Percentiles rank a stretch among this genome's conserved stretches.
These are phyloP conservation scores for Citrus sinensis DNA, from an alignment of 345 rosid genomes.

Conservation along the genomic window DVS_A1.0 CM039167.1:13143001-13143500, in stretches of 20 bases:
- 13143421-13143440: slow-evolving; percentile 41
- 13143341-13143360: too few relatives aligned
- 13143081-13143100: not conserved
- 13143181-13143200: not conserved
- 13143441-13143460: slow-evolving; percentile 36
- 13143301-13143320: too few relatives aligned
- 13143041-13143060: not conserved
- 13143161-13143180: not conserved
- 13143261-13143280: too few relatives aligned
- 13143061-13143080: not conserved
- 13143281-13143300: too few relatives aligned
- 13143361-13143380: too few relatives aligned
- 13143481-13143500: slow-evolving; percentile 24
- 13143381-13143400: too few relatives aligned
- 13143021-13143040: not conserved
- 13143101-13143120: not conserved
- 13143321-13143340: too few relatives aligned
- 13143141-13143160: not conserved
- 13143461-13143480: slow-evolving; percentile 27
- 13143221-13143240: not conserved
- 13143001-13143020: not conserved
- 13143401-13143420: too few relatives aligned
- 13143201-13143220: not conserved
- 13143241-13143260: too few relatives aligned
- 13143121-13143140: not conserved